These are phyloP conservation scores for Gnaphalium uliginosum DNA, from an alignment of 129 eudicot genomes.

Conservation along the genomic window DNA sequence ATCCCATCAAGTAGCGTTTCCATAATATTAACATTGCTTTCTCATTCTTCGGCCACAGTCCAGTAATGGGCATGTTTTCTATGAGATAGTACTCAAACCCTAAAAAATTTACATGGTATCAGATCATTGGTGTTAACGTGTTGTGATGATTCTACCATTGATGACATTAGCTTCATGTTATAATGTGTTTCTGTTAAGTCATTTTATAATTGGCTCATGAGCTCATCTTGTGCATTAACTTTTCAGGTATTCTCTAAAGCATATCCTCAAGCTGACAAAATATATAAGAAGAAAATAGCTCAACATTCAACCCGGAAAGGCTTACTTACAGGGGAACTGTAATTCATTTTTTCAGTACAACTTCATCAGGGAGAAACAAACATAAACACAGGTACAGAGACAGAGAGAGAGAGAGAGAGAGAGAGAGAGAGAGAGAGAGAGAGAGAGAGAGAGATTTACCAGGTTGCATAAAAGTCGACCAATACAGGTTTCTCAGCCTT, in stretches of 20 bases:
- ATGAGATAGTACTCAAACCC: background rate
- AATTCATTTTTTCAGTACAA: no score
- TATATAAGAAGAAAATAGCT: no score
- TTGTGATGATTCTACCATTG: background rate
- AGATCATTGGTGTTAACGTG: background rate
- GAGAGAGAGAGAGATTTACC: conserved; percentile 43
- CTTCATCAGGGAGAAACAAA: no score
- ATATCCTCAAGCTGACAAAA: no score
- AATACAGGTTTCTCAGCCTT: conserved; percentile 84
- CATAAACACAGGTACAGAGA: background rate
- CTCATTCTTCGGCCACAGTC: background rate
- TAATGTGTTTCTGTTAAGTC: background rate
- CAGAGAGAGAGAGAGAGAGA: background rate
- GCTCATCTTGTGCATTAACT: no score
- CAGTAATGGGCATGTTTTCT: background rate
- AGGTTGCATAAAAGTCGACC: conserved; percentile 96
- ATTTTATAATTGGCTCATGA: no score
- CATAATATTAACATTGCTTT: no score
- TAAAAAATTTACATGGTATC: background rate
- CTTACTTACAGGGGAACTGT: no score
- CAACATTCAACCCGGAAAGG: no score
- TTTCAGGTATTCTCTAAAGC: no score
- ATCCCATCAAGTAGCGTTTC: no score
- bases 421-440: background rate
- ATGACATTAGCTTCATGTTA: background rate